A percentile compares a stretch with the other conserved stretches of the same genome.
Evolutionary conservation across 345 rosid species (phyloP).

Genomic region (Gossypium bickii): DNA sequence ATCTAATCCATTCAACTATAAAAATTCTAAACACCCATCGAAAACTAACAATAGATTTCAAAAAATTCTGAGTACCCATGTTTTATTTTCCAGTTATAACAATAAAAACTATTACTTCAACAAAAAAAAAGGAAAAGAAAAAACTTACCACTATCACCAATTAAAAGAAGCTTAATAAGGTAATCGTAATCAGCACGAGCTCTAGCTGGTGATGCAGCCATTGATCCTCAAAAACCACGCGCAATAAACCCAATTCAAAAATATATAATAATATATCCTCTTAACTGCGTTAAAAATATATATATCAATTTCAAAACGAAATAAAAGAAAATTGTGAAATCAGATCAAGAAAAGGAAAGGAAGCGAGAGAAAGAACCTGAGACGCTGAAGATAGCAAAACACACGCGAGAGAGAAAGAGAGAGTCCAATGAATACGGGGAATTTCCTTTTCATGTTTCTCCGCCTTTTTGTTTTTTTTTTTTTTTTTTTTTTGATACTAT

Average conservation of each 20-base stretch:
- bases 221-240: slow-evolving; percentile 21
- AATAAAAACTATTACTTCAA: neutral
- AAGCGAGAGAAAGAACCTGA: neutral
- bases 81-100: neutral
- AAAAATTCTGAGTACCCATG: neutral
- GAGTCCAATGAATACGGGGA: slow-evolving; percentile 6
- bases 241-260: neutral
- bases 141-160: slow-evolving; percentile 64
- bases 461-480: too few relatives aligned
- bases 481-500: slow-evolving; percentile 5
- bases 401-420: slow-evolving; percentile 8
- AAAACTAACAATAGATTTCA: neutral
- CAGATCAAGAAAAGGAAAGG: neutral
- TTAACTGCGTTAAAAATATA: slow-evolving; percentile 6
- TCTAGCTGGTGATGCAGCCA: slow-evolving; percentile 77
- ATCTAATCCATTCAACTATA: neutral
- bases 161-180: slow-evolving; percentile 75
- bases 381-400: neutral
- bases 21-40: neutral
- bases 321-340: neutral
- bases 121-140: too few relatives aligned
- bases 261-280: neutral
- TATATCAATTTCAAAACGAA: neutral
- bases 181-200: slow-evolving; percentile 75
- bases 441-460: slow-evolving; percentile 2